These are phyloP conservation scores for Saussurea involucrata DNA, from an alignment of 129 eudicot genomes.

Conservation along the genomic window DNA sequence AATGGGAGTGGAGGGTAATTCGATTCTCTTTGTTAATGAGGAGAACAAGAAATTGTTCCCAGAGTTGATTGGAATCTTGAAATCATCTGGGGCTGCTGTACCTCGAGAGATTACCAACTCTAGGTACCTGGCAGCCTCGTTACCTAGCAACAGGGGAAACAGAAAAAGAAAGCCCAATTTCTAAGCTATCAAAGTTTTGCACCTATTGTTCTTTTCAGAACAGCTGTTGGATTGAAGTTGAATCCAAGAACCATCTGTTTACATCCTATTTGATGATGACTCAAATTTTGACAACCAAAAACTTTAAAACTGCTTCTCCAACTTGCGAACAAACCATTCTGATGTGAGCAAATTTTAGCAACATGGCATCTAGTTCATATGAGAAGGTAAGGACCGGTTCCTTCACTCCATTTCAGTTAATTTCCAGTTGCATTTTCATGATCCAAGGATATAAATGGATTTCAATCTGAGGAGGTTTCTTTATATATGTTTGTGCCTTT, in stretches of 20 bases:
- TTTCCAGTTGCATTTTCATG: background rate
- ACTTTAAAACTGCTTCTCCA: background rate
- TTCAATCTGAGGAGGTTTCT: background rate
- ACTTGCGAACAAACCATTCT: background rate
- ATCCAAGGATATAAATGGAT: background rate
- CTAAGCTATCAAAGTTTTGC: conserved; percentile 18
- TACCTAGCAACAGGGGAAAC: conserved; percentile 30
- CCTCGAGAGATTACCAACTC: conserved; percentile 82
- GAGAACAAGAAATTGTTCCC: conserved; percentile 69
- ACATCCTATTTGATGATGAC: conserved; percentile 4
- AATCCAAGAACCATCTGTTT: background rate
- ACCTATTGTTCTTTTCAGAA: background rate
- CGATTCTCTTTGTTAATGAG: conserved; percentile 72
- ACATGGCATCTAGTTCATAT: background rate
- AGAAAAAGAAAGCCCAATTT: conserved; percentile 56
- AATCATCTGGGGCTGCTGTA: conserved; percentile 68
- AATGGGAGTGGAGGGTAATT: conserved; percentile 76
- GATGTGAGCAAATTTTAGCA: background rate
- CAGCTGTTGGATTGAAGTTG: background rate
- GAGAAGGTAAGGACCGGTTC: background rate
- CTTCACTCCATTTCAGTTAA: background rate
- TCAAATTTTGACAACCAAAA: background rate
- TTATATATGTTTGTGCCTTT: background rate
- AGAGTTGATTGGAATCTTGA: conserved; percentile 62
- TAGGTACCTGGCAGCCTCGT: conserved; percentile 31